Percentiles rank a stretch among this genome's conserved stretches.
Conservation (phyloP, 176 grass and related monocot species). For the Aegilops bicornis region DNA sequence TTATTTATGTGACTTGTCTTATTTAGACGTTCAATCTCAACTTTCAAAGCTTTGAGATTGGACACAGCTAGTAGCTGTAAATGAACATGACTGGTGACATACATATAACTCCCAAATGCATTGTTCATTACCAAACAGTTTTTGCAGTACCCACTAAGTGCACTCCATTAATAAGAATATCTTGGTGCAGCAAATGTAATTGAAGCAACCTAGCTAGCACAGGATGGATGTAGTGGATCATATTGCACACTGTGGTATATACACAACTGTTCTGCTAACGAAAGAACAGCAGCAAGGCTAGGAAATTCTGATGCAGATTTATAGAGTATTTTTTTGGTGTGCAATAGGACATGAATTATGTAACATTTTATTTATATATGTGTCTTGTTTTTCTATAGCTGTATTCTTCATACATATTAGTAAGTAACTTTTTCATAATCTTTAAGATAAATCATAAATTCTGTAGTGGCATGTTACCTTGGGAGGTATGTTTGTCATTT, state of each 20-base stretch:
- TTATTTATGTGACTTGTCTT: background rate
- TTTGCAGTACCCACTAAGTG: background rate
- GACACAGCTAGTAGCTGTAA: conserved; percentile 16
- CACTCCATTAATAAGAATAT: conserved; percentile 4
- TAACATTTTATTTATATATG: conserved; percentile 19
- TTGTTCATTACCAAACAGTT: conserved; percentile 29
- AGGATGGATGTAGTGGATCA: background rate
- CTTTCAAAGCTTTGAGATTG: background rate
- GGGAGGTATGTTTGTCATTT: conserved; percentile 96
- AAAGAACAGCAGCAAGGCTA: background rate
- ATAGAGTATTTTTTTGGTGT: background rate
- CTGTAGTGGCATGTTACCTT: conserved; percentile 55
- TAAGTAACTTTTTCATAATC: background rate
- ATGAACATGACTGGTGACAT: conserved; percentile 11
- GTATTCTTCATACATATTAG: background rate
- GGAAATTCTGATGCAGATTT: background rate
- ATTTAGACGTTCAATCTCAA: conserved; percentile 8
- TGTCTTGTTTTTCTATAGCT: background rate
- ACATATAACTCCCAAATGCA: background rate
- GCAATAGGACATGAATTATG: conserved; percentile 14
- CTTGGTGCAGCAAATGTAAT: conserved; percentile 1
- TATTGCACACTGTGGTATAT: conserved; percentile 2
- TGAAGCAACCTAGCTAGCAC: conserved; percentile 13
- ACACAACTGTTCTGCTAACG: background rate
- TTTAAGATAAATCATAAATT: conserved; percentile 22